A percentile compares a stretch with the other conserved stretches of the same genome.
Evolutionary conservation across 768 basidiomycete species (phyloP).

Genomic region (Rubroboletus pulcherrimus): DNA sequence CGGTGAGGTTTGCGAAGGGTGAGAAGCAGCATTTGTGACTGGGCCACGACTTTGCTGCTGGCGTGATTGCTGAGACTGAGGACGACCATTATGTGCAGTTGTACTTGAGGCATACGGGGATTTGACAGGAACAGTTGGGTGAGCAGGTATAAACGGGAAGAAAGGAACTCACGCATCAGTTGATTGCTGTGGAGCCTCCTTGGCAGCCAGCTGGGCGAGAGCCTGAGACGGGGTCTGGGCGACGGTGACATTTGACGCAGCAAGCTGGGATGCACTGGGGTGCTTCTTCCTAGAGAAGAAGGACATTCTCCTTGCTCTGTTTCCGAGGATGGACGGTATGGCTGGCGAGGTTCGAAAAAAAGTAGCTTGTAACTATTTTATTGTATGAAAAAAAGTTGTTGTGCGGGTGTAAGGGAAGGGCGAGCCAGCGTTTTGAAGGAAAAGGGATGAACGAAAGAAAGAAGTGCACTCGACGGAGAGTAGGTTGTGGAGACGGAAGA

Average conservation of each 20-base stretch:
- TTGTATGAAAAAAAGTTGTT: constrained; percentile 7
- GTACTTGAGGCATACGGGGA: constrained; percentile 2
- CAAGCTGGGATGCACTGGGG: constrained; percentile 44
- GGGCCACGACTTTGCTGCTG: constrained; percentile 35
- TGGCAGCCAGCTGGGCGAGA: constrained; percentile 51
- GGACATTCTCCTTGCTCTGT: constrained; percentile 77
- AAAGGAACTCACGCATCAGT: constrained; percentile 36
- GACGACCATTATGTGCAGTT: constrained; percentile 22
- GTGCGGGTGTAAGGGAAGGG: constrained; percentile 6
- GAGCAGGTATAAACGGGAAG: constrained; percentile 1
- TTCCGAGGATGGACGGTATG: constrained; percentile 67
- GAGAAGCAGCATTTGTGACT: constrained; percentile 27
- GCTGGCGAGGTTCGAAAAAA: constrained; percentile 35
- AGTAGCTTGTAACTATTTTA: constrained; percentile 9
- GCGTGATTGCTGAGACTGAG: constrained; percentile 34
- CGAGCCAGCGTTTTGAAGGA: constrained; percentile 24
- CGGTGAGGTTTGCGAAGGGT: constrained; percentile 29
- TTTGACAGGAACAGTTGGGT: constrained; percentile 1
- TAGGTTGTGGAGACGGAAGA: constrained; percentile 16
- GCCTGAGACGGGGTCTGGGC: constrained; percentile 66
- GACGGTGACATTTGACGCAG: constrained; percentile 47
- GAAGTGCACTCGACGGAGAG: constrained; percentile 7
- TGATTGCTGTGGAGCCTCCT: constrained; percentile 26
- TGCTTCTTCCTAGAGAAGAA: constrained; percentile 91
- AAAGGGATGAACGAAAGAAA: constrained; percentile 11